These are phyloP conservation scores for Phyllosticta citribraziliensis DNA, from an alignment of 2,329 filamentous ascomycete genomes.

Conservation along the genomic window DNA sequence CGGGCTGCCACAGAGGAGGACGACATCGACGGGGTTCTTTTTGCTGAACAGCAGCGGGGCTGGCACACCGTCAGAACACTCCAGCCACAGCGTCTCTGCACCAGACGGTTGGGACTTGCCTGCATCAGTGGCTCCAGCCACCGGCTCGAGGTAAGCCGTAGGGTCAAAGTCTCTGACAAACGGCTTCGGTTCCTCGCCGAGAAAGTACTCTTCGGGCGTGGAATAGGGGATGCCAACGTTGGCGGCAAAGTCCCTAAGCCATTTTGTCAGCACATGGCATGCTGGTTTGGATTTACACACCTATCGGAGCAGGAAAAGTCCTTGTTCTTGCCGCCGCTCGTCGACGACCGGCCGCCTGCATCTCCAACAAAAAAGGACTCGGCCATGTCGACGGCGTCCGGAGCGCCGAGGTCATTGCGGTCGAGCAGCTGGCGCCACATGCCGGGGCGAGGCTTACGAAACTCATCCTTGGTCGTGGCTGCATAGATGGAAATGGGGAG, in stretches of 20 bases:
- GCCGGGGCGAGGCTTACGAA: constrained; percentile 74
- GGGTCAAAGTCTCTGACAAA: constrained; percentile 68
- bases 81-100: background rate
- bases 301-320: constrained; percentile 54
- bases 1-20: constrained; percentile 81
- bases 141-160: constrained; percentile 37
- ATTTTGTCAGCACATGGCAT: constrained; percentile 3
- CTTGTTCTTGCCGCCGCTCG: constrained; percentile 33
- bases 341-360: constrained; percentile 49
- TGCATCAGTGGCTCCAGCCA: constrained; percentile 19
- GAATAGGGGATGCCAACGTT: constrained; percentile 73
- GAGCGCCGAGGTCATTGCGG: constrained; percentile 39
- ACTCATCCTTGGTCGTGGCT: constrained; percentile 71
- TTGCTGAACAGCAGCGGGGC: constrained; percentile 41
- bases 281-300: constrained; percentile 24
- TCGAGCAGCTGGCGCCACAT: constrained; percentile 71
- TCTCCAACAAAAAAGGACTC: constrained; percentile 83
- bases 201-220: constrained; percentile 89
- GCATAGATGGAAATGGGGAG: constrained; percentile 76
- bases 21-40: constrained; percentile 58
- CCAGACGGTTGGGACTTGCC: constrained; percentile 19
- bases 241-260: constrained; percentile 63
- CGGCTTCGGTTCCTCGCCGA: constrained; percentile 53
- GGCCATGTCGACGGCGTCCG: constrained; percentile 53
- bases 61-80: constrained; percentile 7